Evolutionary conservation across 805 yeast genomes (phyloP).

Genomic region (Candida montana): DNA sequence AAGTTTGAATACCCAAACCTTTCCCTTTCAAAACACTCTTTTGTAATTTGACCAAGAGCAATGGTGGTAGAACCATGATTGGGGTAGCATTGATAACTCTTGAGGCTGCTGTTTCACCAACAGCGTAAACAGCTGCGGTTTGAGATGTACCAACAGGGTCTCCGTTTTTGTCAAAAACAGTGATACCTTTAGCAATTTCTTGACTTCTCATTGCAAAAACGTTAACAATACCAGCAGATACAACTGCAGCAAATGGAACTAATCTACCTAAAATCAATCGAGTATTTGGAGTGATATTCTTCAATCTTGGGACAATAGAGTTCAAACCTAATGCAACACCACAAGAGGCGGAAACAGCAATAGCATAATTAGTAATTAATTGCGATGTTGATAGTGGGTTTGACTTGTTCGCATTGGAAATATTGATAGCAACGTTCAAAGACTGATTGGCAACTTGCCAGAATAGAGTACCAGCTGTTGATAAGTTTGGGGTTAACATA

Average conservation of each 20-base stretch:
- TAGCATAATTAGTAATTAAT: constrained; percentile 67
- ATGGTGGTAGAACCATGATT: constrained; percentile 93
- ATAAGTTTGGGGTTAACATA: constrained; percentile 93
- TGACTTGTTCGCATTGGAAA: constrained; percentile 93
- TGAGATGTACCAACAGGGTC: constrained; percentile 70
- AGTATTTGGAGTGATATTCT: constrained; percentile 62
- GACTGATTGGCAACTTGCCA: constrained; percentile 99
- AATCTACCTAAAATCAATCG: constrained; percentile 72
- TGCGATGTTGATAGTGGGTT: constrained; percentile 82
- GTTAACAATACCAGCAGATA: constrained; percentile 92
- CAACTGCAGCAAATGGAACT: constrained; percentile 98
- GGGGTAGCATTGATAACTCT: constrained; percentile 97
- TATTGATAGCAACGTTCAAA: constrained; percentile 92
- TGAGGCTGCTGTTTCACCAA: constrained; percentile 94
- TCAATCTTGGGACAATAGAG: constrained; percentile 82
- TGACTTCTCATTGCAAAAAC: constrained; percentile 96
- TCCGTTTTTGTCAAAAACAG: constrained; percentile 62
- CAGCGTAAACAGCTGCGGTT: constrained; percentile 87
- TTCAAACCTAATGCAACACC: constrained; percentile 93
- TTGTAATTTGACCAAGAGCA: constrained; percentile 74
- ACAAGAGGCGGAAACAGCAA: constrained; percentile 94
- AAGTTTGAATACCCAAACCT: constrained; percentile 57
- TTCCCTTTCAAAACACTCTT: constrained; percentile 62
- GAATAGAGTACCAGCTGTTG: constrained; percentile 84
- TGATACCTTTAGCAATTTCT: constrained; percentile 81